Base-by-base conservation (phyloP, 129 eudicot species). In the Centrapalus pauciflorus region DNA sequence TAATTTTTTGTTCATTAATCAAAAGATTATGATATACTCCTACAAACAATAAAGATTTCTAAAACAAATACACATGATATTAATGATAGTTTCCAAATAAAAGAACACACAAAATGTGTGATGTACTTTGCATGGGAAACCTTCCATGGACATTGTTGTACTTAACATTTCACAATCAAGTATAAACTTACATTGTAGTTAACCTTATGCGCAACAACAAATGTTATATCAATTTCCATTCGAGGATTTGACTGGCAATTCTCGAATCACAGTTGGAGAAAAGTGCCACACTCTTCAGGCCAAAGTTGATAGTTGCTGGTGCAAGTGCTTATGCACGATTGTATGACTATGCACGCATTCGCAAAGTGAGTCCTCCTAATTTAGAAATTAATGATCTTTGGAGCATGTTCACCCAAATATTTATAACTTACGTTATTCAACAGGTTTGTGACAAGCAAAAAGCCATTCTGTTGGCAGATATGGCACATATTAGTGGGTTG, bases 291-390 rank as follows among this genome's bases (percentile, higher is more conserved):
- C 95, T 94, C 73, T 94, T 94, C 81, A 71, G 99, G 84, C 99
- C 99, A 24, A 94, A 94, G 38, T n/a, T 89, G 37, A 94, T 94
- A 35, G 93, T 94, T 55, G 99, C 99, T 55, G 99, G 97, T 74
- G 99, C 97, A 25, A 90, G 99, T 89, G 99, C 99, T 50, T 93
- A 93, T 67, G 85, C 99, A 17, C 88, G 99, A 19, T 88, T 94
- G 57, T 94, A 94, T 52, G 99, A 94, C 72, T 94, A 94, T 54
- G 95, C 69, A 20, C 95, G 95, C 56, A 87, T 94, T 37, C 83
- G 99, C 45, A 82, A 89, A 87, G 98, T 83, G 55, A 61, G 5
- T 10, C 56, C 46, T 40, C 4, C 20, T 30, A 23, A 25, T 21
- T 26, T 17, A 41, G 35, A 14, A 26, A 32, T 25, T 33, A 17